Evolutionary conservation across 208 protist species (phyloP).

Genomic region (Acanthamoeba healyi): DNA sequence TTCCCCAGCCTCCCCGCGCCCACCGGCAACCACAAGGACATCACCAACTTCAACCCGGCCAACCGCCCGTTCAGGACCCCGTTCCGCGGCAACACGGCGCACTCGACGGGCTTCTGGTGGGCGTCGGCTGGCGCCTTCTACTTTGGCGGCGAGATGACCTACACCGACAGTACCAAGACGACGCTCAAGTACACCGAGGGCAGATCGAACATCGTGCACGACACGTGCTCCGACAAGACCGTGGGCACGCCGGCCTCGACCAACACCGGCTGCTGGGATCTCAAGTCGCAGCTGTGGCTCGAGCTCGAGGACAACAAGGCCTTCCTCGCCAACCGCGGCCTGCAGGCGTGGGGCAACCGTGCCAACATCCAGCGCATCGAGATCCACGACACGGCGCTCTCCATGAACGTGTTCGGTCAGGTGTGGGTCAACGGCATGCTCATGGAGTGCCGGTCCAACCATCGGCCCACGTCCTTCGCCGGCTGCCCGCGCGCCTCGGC

Average conservation of each 20-base stretch:
- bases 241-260: background rate
- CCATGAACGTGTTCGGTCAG: conserved; percentile 16
- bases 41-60: background rate
- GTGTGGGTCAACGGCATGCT: conserved; percentile 13
- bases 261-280: background rate
- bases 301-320: conserved; percentile 5
- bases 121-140: background rate
- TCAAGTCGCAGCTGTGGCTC: background rate
- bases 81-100: conserved; percentile 77
- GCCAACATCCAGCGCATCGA: background rate
- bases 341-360: conserved; percentile 24
- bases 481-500: background rate
- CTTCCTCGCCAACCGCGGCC: conserved; percentile 27
- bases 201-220: background rate
- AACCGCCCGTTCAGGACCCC: conserved; percentile 24
- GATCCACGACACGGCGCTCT: conserved; percentile 8
- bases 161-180: conserved; percentile 7
- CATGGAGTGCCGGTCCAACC: background rate
- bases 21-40: conserved; percentile 63
- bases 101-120: conserved; percentile 67
- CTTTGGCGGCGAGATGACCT: conserved; percentile 31
- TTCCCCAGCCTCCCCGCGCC: conserved; percentile 80
- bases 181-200: conserved; percentile 29
- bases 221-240: conserved; percentile 30
- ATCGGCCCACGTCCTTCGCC: background rate